Evolutionary conservation across 805 yeast species (phyloP).

Genomic region (Blastobotrys parvus): DNA sequence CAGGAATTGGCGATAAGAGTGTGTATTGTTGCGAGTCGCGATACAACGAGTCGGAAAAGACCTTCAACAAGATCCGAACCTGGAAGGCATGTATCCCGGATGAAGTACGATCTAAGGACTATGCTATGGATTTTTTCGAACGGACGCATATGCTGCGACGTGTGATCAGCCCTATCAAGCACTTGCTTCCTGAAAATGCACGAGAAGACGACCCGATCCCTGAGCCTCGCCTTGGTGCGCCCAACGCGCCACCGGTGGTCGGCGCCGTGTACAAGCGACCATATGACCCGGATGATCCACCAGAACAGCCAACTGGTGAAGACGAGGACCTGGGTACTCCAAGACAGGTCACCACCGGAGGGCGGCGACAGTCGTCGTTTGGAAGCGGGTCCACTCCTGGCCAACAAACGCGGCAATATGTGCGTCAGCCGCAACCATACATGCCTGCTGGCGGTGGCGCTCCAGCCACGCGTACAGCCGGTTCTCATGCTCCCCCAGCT

Average conservation of each 20-base stretch:
- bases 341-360: not conserved
- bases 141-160: constrained; percentile 65
- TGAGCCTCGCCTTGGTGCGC: constrained; percentile 70
- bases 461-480: not conserved
- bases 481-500: not conserved
- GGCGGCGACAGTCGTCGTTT: not conserved
- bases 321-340: not conserved
- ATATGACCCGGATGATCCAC: constrained; percentile 66
- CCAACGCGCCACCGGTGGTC: constrained; percentile 87
- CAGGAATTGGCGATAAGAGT: constrained; percentile 56
- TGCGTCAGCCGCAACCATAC: not conserved
- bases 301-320: constrained; percentile 18
- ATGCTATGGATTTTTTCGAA: constrained; percentile 51
- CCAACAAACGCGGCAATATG: not conserved
- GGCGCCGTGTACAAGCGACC: constrained; percentile 85
- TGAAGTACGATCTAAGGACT: constrained; percentile 67
- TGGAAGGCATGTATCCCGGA: constrained; percentile 99
- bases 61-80: constrained; percentile 89
- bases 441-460: not conserved
- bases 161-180: constrained; percentile 77
- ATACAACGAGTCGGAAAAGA: constrained; percentile 83
- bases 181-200: constrained; percentile 68
- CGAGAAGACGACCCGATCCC: constrained; percentile 68
- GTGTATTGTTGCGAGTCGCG: constrained; percentile 92
- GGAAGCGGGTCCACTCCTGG: not conserved